phyloP scores from a whole-genome alignment of 495 filamentous ascomycete genomes.

The Aspergillus bertholletiae region DNA sequence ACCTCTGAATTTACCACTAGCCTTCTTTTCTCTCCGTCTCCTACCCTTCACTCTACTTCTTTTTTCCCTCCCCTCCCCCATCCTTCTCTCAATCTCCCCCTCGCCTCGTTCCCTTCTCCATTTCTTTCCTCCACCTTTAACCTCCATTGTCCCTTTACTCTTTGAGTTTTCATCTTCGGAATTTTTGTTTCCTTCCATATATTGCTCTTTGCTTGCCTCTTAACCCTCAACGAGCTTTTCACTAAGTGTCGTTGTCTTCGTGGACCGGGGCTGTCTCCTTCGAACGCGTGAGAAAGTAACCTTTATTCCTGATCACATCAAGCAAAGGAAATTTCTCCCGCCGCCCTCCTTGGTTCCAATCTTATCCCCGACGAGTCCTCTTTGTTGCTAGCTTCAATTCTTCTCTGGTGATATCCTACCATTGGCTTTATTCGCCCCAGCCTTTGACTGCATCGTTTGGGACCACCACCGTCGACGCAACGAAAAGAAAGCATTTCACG shows the following conservation, averaged over 20 bases:
- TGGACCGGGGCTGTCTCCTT: constrained; percentile 24
- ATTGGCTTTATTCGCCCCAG: not conserved
- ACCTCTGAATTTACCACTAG: not conserved
- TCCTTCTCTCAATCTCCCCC: constrained; percentile 9
- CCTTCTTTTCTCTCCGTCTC: constrained; percentile 5
- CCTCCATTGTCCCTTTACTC: constrained; percentile 11
- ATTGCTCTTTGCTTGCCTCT: constrained; percentile 14
- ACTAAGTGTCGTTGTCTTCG: constrained; percentile 48
- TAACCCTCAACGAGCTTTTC: constrained; percentile 47
- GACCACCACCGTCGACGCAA: not conserved
- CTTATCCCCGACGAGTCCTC: not conserved
- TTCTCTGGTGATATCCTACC: not conserved
- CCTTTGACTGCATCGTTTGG: constrained; percentile 6
- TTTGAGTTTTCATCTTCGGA: constrained; percentile 17
- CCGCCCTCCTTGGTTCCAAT: not conserved
- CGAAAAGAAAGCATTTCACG: constrained; percentile 1
- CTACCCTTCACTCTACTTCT: constrained; percentile 2
- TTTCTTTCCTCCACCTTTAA: constrained; percentile 17
- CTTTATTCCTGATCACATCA: constrained; percentile 16
- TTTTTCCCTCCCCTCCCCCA: constrained; percentile 7
- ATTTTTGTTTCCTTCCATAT: constrained; percentile 16
- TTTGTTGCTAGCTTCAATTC: not conserved
- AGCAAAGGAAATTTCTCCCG: constrained; percentile 7
- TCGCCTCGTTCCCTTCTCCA: constrained; percentile 5
- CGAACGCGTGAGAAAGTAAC: constrained; percentile 23